Evolutionary conservation across 2,329 filamentous ascomycete species (phyloP), one percentile per base, ranked within the genome.

Genomic region (Aspergillus sp.): DNA sequence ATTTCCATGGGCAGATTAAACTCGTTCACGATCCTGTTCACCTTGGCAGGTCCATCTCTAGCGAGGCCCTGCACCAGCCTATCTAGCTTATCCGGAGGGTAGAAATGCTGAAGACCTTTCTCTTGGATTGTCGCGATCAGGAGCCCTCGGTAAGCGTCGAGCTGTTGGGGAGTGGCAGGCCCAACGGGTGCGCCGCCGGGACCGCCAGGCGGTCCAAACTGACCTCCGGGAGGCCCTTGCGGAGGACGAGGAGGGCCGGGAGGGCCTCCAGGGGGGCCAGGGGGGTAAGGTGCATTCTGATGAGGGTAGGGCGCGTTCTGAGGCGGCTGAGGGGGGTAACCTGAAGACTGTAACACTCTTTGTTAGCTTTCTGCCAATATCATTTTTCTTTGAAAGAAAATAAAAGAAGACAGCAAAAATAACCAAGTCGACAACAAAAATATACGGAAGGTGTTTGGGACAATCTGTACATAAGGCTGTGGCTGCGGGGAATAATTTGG

Each of bases 1-100:
- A 87, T 81, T 71, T 87, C 85, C 61, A 78, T 78, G 7, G 80
- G 80, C 48, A 87, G 78, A 55, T 77, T 75, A 81, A 84, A 86
- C 62, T 82, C 78, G 59, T 80, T 75, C 56, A 83, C 83, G 47
- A 87, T 73, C 58, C 79, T 79, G 58, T 81, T 80, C 62, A 87
- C 76, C 67, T 83, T 80, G 50, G 49, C 62, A 0, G 73, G 72
- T 3, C 70, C 73, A 54, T 72, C 66, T 12, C 62, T 66, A 54
- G 65, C 67, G n/a, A 75, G 65, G 1, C 54, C 56, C 47, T 73
- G 70, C 4, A 75, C 64, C 20, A 75, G 53, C 18, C 56, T 53
- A 30, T 75, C 68, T 13, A 75, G 59, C 49, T 78, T 80, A 59
- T 81, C 80, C 8, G 81, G 83, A 2, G 83, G 83, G 65, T 85